A percentile compares a stretch with the other conserved stretches of the same genome.
Conservation (phyloP, 2,329 filamentous ascomycete species). For the Fusarium agapanthi region DNA sequence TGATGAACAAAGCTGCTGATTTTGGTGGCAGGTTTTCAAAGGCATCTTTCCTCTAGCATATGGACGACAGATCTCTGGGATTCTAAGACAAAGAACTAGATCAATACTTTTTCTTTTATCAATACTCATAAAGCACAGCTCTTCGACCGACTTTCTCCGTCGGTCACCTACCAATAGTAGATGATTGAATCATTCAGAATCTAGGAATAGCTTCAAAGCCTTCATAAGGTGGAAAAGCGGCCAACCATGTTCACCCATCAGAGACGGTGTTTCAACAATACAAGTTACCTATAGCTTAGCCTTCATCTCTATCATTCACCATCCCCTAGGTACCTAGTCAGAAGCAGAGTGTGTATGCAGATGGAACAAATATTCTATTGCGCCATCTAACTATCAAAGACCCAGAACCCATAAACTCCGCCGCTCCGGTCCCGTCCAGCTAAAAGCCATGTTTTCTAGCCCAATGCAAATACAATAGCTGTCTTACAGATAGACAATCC, state of each 20-base stretch:
- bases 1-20: constrained; percentile 80
- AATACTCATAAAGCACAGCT: background rate
- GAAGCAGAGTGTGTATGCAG: background rate
- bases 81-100: background rate
- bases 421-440: constrained; percentile 45
- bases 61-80: background rate
- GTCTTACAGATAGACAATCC: constrained; percentile 36
- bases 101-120: background rate
- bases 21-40: constrained; percentile 85
- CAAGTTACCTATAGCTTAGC: background rate
- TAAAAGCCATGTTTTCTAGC: constrained; percentile 41
- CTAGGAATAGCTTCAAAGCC: background rate
- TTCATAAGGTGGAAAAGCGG: background rate
- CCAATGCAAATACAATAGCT: constrained; percentile 40
- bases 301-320: background rate
- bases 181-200: background rate
- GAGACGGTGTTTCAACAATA: too few relatives aligned
- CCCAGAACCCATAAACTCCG: constrained; percentile 46
- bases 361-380: constrained; percentile 38
- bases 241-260: background rate
- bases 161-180: background rate
- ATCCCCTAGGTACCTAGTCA: background rate
- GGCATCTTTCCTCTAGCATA: constrained; percentile 67
- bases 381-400: constrained; percentile 39
- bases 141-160: background rate